Evolutionary conservation across 768 basidiomycete genomes (phyloP).

Genomic region (Podaxis sp.): DNA sequence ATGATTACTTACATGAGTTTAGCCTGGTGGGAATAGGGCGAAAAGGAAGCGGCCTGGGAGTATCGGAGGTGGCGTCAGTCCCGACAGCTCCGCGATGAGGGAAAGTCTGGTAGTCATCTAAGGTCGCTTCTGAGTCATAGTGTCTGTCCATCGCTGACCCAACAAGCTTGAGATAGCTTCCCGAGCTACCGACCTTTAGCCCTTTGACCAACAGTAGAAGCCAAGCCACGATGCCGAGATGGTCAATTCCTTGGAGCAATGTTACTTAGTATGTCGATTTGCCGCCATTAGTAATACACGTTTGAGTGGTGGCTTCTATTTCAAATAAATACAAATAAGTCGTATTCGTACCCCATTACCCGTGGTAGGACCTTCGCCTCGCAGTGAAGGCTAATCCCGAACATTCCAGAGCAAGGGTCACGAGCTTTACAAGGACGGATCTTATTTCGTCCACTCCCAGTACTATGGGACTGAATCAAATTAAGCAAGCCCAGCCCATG

Average conservation of each 20-base stretch:
- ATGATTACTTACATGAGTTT: too few relatives aligned
- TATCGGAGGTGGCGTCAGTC: not conserved
- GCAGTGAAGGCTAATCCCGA: not conserved
- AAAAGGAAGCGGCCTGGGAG: not conserved
- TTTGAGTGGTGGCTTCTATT: not conserved
- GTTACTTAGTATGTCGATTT: not conserved
- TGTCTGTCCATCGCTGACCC: not conserved
- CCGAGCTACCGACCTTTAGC: not conserved
- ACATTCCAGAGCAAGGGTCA: not conserved
- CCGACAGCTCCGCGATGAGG: not conserved
- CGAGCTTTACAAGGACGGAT: not conserved
- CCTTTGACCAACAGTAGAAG: not conserved
- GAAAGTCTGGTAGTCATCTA: not conserved
- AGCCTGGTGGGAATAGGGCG: not conserved
- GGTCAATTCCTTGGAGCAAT: not conserved
- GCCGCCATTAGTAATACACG: not conserved
- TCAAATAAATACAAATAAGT: slow-evolving; percentile 1
- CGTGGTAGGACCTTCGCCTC: not conserved
- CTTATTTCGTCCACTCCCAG: not conserved
- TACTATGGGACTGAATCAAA: not conserved
- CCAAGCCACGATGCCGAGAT: not conserved
- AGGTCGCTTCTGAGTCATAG: not conserved
- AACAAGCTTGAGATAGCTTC: not conserved
- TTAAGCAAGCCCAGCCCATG: not conserved
- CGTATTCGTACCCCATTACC: not conserved